phyloP scores from a whole-genome alignment of 768 basidiomycete species.

The Mycena kentingensis region DNA sequence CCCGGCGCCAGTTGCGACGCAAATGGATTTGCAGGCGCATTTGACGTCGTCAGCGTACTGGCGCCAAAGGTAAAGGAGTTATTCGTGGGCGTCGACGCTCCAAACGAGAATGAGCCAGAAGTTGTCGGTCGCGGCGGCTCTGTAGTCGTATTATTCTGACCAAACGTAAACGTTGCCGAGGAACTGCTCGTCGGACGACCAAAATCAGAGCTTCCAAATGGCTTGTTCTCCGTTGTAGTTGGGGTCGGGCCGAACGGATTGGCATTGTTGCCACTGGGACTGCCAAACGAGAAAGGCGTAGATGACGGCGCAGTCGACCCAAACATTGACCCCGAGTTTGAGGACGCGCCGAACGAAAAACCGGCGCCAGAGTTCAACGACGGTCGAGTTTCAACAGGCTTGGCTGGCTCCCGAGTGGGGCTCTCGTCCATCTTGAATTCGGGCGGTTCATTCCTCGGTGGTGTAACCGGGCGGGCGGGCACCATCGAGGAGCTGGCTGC shows the following conservation, averaged over 20 bases:
- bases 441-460: slow-evolving; percentile 62
- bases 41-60: slow-evolving; percentile 28
- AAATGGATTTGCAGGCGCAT: slow-evolving; percentile 38
- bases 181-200: slow-evolving; percentile 41
- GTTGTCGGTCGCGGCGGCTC: slow-evolving; percentile 43
- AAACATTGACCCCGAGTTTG: slow-evolving; percentile 38
- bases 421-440: slow-evolving; percentile 85
- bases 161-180: slow-evolving; percentile 47
- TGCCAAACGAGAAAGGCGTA: slow-evolving; percentile 46
- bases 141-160: slow-evolving; percentile 39
- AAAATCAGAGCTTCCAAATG: slow-evolving; percentile 46
- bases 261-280: slow-evolving; percentile 32
- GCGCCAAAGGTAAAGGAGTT: slow-evolving; percentile 52
- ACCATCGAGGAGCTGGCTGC: slow-evolving; percentile 31
- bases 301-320: slow-evolving; percentile 31
- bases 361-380: slow-evolving; percentile 34
- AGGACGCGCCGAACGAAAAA: slow-evolving; percentile 49
- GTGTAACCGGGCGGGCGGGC: slow-evolving; percentile 67
- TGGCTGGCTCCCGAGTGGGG: slow-evolving; percentile 62
- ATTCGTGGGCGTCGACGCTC: slow-evolving; percentile 40
- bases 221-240: slow-evolving; percentile 47
- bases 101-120: slow-evolving; percentile 52
- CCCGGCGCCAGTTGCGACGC: slow-evolving; percentile 39
- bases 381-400: slow-evolving; percentile 39
- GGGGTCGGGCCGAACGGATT: slow-evolving; percentile 53